Evolutionary conservation across 139 green algal genomes (phyloP), one percentile per base, ranked within the genome.

Genomic region (Marvania coccoides): DNA sequence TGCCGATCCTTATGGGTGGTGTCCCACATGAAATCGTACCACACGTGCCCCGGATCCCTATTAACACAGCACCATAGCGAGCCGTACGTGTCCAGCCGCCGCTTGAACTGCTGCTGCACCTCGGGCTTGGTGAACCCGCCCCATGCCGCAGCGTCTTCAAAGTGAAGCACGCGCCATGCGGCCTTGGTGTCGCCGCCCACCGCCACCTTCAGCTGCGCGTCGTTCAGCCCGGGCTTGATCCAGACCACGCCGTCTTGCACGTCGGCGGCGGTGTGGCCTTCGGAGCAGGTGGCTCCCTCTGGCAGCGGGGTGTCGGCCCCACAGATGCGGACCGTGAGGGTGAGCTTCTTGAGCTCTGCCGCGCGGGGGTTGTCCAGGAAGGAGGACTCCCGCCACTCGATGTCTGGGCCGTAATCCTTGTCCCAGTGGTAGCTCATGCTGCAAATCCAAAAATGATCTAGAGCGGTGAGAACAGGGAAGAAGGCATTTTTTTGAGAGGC

Each of bases 1-100:
- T 51, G 42, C 42, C 19, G 19, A 19, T 51, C 42, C 19, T 51
- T 51, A 51, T 51, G 42, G 19, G 42, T 12, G 37, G 9, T 12
- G 37, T 66, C 59, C 36, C 36, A 66, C 12, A 48, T 58, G 13
- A 53, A 24, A 55, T 66, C 59, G 40, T 66, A 77, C 70, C 88
- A 94, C 47, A 96, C 83, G 75, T 97, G 89, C 1, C 91, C 91
- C 3, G 90, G 88, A 61, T 92, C 85, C 5, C 68, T 71, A 29
- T 87, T 54, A 2, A 95, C 76, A 71, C 91, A 97, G 83, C 91
- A 97, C 91, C 91, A 97, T 3, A 97, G 83, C 63, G 70, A 80
- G 10, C 61, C 76, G 59, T 89, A 90, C 3, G 65, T 24, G 28
- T 79, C 76, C 51, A 89, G 72, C 3, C 88, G 80, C 23, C 66